Evolutionary conservation across 257 asterid species (phyloP).

Genomic region (Haberlea rhodopensis): DNA sequence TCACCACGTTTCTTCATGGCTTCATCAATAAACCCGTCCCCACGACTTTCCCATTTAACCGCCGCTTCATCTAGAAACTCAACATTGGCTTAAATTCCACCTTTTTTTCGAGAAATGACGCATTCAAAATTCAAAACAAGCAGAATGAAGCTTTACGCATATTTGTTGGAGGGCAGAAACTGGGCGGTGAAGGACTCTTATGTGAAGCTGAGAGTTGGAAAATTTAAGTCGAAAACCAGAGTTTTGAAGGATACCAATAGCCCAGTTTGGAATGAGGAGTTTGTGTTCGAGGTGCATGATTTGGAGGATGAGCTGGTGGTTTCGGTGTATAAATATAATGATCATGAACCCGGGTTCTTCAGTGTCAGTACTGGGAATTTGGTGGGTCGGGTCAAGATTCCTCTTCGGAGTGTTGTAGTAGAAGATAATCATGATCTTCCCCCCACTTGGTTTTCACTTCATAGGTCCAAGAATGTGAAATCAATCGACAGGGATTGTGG

Average conservation of each 20-base stretch:
- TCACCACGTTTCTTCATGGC: slow-evolving; percentile 55
- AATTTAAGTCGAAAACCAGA: slow-evolving; percentile 62
- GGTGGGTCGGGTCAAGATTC: slow-evolving; percentile 70
- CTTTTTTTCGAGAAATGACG: slow-evolving; percentile 6
- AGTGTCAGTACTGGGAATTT: slow-evolving; percentile 42
- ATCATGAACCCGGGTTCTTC: slow-evolving; percentile 52
- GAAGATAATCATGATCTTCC: slow-evolving; percentile 71
- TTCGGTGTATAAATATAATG: slow-evolving; percentile 49
- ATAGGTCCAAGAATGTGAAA: slow-evolving; percentile 42
- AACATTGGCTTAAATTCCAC: neutral
- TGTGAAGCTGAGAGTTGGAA: slow-evolving; percentile 66
- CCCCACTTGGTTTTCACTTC: slow-evolving; percentile 76
- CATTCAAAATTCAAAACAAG: slow-evolving; percentile 9
- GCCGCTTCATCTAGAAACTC: slow-evolving; percentile 27
- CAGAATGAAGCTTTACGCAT: slow-evolving; percentile 65
- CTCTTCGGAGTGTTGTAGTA: slow-evolving; percentile 55
- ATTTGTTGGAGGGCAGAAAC: slow-evolving; percentile 64
- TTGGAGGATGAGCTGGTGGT: slow-evolving; percentile 63
- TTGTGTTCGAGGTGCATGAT: slow-evolving; percentile 61
- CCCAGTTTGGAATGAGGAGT: slow-evolving; percentile 89
- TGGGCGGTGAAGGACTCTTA: slow-evolving; percentile 58
- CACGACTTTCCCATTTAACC: slow-evolving; percentile 19
- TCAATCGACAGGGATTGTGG: slow-evolving; percentile 51
- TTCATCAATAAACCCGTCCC: slow-evolving; percentile 30
- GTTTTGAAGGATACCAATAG: slow-evolving; percentile 43